phyloP scores from a whole-genome alignment of 768 basidiomycete genomes.

The Lactarius tabidus region DNA sequence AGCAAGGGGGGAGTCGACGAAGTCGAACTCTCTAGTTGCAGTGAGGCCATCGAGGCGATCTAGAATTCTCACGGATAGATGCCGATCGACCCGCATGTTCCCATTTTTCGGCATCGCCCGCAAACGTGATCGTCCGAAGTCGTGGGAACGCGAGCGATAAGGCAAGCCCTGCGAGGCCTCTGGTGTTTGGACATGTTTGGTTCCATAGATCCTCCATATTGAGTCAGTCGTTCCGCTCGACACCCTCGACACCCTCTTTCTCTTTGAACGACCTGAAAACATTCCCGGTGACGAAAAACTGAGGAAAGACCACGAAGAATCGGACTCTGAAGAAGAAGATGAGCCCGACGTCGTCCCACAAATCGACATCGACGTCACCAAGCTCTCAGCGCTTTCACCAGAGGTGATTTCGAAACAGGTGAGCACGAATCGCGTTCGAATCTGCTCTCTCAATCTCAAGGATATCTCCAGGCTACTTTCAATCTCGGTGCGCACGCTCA shows the following conservation, averaged over 20 bases:
- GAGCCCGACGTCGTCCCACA: constrained; percentile 51
- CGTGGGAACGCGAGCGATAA: too few relatives aligned
- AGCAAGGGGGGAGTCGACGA: too few relatives aligned
- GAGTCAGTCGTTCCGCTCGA: not conserved
- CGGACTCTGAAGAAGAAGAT: constrained; percentile 64
- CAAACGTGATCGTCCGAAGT: too few relatives aligned
- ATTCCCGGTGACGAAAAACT: constrained; percentile 72
- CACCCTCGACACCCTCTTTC: not conserved
- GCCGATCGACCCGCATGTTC: too few relatives aligned
- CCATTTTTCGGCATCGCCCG: too few relatives aligned
- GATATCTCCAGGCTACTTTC: constrained; percentile 71
- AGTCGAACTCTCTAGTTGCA: too few relatives aligned
- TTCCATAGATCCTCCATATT: not conserved
- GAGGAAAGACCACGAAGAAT: constrained; percentile 60
- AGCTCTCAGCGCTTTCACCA: constrained; percentile 82
- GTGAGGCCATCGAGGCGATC: too few relatives aligned
- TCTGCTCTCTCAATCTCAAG: constrained; percentile 5
- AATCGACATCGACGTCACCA: constrained; percentile 75
- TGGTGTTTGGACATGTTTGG: not conserved
- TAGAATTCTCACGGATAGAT: too few relatives aligned
- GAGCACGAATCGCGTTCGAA: constrained; percentile 28
- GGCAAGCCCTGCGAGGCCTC: too few relatives aligned
- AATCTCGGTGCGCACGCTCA: constrained; percentile 62
- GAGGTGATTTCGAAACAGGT: constrained; percentile 92
- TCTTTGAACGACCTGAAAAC: not conserved